Percentiles rank a stretch among this genome's conserved stretches.
Conservation (phyloP, 208 protist genomes). For the Spongospora subterranea region DNA sequence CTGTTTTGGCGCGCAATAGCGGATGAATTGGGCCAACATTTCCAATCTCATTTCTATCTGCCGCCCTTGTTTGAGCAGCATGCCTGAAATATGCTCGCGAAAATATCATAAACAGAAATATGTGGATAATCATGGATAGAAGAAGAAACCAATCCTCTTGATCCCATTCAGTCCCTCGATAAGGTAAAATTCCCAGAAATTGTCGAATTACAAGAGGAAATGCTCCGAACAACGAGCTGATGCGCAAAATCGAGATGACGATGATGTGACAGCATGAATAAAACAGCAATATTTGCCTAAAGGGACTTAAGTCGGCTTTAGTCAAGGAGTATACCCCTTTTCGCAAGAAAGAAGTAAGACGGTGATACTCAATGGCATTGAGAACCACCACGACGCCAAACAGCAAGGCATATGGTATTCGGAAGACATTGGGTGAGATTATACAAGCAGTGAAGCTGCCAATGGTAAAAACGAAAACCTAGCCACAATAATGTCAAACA, state of each 20-base stretch:
- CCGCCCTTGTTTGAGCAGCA: background rate
- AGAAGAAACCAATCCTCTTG: background rate
- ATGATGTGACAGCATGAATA: background rate
- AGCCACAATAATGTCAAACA: background rate
- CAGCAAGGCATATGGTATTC: slow-evolving; percentile 11
- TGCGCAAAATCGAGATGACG: background rate
- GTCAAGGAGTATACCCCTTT: background rate
- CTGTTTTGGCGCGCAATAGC: background rate
- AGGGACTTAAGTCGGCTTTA: background rate
- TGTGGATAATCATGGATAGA: background rate
- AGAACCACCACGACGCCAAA: background rate
- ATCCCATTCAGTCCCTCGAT: background rate
- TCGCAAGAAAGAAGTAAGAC: background rate
- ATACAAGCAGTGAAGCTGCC: background rate
- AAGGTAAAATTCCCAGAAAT: background rate
- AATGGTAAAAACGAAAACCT: background rate
- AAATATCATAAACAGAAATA: background rate
- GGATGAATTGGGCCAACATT: too few relatives aligned
- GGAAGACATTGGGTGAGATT: slow-evolving; percentile 29
- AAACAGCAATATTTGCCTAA: background rate
- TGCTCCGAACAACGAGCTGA: background rate
- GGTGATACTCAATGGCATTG: background rate
- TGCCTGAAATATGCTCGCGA: background rate
- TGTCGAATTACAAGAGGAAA: background rate
- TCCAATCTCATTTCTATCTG: background rate